Evolutionary conservation across 73 alveolate genomes (phyloP).

Genomic region (Loxodes magnus): DNA sequence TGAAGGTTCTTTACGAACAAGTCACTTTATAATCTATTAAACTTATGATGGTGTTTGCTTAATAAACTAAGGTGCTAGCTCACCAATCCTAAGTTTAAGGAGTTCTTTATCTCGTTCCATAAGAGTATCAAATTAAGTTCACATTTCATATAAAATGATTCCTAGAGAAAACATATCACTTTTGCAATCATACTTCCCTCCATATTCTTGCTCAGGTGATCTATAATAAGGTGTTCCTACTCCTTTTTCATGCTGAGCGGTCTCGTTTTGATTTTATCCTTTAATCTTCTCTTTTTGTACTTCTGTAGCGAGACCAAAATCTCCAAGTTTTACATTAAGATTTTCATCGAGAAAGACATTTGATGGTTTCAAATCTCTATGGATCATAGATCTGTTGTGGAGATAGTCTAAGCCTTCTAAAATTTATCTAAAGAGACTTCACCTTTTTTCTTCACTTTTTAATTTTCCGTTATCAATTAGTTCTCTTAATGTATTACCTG

Average conservation of each 20-base stretch:
- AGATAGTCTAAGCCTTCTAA: conserved; percentile 77
- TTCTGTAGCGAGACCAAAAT: conserved; percentile 81
- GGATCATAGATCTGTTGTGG: conserved; percentile 68
- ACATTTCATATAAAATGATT: conserved; percentile 44
- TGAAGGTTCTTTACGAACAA: conserved; percentile 51
- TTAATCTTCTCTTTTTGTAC: conserved; percentile 8
- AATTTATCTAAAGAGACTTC: conserved; percentile 51
- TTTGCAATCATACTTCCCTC: conserved; percentile 26
- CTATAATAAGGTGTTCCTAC: conserved; percentile 47
- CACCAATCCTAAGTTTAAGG: conserved; percentile 14
- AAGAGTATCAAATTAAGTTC: conserved; percentile 25
- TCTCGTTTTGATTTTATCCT: conserved; percentile 7
- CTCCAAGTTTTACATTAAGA: conserved; percentile 77
- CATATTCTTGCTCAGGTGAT: conserved; percentile 51
- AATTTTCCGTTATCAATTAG: conserved; percentile 16
- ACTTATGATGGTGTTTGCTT: conserved; percentile 18
- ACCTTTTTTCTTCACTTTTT: conserved; percentile 11
- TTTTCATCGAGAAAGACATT: conserved; percentile 77
- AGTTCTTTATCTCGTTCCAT: conserved; percentile 30
- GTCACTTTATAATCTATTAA: conserved; percentile 39
- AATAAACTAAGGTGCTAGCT: conserved; percentile 32
- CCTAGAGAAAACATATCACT: conserved; percentile 53
- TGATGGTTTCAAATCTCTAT: conserved; percentile 92
- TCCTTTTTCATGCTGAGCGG: conserved; percentile 14
- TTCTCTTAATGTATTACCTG: conserved; percentile 30